These are phyloP conservation scores for Salix viminalis DNA, from an alignment of 345 rosid species.

Conservation along the genomic window DNA sequence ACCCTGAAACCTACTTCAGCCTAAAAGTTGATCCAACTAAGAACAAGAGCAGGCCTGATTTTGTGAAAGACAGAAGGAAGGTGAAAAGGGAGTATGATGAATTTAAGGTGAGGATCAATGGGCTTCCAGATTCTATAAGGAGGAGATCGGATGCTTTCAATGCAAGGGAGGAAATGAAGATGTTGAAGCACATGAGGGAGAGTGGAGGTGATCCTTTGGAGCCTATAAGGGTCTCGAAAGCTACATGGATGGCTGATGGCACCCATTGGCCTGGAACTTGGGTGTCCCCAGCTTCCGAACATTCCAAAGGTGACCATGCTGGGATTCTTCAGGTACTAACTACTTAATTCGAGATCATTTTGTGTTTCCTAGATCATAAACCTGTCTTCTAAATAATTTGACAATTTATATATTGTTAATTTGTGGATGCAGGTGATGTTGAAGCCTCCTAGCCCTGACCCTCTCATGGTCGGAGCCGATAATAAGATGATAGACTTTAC, in stretches of 20 bases:
- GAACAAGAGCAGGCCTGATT: conserved; percentile 76
- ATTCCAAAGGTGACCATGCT: conserved; percentile 89
- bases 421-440: conserved; percentile 57
- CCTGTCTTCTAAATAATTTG: not conserved
- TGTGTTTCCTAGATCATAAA: not conserved
- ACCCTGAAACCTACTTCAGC: conserved; percentile 77
- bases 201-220: conserved; percentile 66
- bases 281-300: conserved; percentile 54
- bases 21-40: conserved; percentile 82
- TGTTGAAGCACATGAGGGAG: conserved; percentile 76
- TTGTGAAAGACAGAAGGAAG: conserved; percentile 83
- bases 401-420: not conserved
- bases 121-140: conserved; percentile 82
- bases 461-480: conserved; percentile 50
- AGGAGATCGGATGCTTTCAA: conserved; percentile 93
- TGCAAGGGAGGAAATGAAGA: conserved; percentile 93
- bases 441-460: conserved; percentile 83
- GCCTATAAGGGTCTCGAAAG: conserved; percentile 61
- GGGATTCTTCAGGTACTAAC: conserved; percentile 62
- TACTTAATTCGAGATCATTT: not conserved
- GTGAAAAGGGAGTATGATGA: conserved; percentile 88
- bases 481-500: conserved; percentile 74
- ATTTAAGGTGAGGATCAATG: conserved; percentile 87
- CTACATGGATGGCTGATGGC: conserved; percentile 99
- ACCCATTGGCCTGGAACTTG: conserved; percentile 97